Evolutionary conservation across 2,329 filamentous ascomycete species (phyloP).

Genomic region (Fusarium sp.): DNA sequence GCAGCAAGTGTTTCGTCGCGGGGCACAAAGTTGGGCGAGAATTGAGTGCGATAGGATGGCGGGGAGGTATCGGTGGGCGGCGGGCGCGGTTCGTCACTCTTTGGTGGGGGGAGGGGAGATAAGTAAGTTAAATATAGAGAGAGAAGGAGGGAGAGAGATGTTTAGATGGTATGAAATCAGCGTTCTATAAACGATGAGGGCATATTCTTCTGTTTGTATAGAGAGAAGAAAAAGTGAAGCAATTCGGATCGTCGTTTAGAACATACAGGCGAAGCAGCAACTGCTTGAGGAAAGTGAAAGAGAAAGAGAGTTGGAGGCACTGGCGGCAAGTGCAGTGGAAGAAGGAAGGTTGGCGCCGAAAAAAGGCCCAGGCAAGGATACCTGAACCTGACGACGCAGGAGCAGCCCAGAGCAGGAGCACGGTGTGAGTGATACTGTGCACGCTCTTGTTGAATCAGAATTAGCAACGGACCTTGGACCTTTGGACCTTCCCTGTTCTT

Average conservation of each 20-base stretch:
- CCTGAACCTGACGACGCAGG: neutral
- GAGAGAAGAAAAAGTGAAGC: slow-evolving; percentile 38
- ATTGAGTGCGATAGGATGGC: slow-evolving; percentile 33
- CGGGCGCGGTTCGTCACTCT: slow-evolving; percentile 35
- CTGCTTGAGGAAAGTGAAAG: slow-evolving; percentile 38
- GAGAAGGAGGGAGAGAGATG: slow-evolving; percentile 1
- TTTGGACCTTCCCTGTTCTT: neutral
- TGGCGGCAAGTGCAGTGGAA: slow-evolving; percentile 29
- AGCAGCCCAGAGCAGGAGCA: neutral
- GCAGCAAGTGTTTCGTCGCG: slow-evolving; percentile 35
- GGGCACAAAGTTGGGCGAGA: slow-evolving; percentile 38
- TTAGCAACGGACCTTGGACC: slow-evolving; percentile 11
- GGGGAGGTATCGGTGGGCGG: slow-evolving; percentile 37
- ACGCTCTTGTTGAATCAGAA: neutral
- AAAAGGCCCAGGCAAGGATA: slow-evolving; percentile 33
- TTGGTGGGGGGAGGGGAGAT: slow-evolving; percentile 37
- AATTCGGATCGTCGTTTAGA: slow-evolving; percentile 43
- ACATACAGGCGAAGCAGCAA: slow-evolving; percentile 41
- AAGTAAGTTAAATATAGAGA: neutral
- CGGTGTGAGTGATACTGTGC: slow-evolving; percentile 22
- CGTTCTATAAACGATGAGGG: slow-evolving; percentile 41
- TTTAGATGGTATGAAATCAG: slow-evolving; percentile 36
- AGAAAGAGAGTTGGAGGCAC: slow-evolving; percentile 38
- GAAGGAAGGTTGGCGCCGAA: slow-evolving; percentile 36
- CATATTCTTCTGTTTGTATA: slow-evolving; percentile 40